These are phyloP conservation scores for Phytopythium helicoides DNA, from an alignment of 352 stramenopile species.

Conservation along the genomic window DNA sequence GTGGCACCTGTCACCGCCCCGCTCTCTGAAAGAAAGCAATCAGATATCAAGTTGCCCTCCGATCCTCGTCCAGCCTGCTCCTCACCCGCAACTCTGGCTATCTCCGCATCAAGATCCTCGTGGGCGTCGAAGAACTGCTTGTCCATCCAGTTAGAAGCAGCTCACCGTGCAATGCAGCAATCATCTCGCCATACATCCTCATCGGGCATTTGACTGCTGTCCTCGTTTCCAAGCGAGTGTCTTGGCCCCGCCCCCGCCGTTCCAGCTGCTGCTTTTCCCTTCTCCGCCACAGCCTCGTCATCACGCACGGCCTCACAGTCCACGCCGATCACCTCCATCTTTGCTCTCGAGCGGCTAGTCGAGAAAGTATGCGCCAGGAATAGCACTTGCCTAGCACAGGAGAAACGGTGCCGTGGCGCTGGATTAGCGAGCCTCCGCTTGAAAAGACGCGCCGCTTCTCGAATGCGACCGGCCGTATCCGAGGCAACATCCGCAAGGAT, in stretches of 20 bases:
- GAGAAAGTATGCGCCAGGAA: too few species aligned
- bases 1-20: constrained; percentile 1
- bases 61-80: background rate
- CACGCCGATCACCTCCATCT: background rate
- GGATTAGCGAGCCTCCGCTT: too few species aligned
- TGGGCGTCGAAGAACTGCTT: constrained; percentile 72
- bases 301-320: background rate
- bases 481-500: too few species aligned
- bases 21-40: background rate
- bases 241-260: background rate
- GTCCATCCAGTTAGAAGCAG: background rate
- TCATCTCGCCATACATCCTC: constrained; percentile 47
- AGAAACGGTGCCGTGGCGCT: too few species aligned
- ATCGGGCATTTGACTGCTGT: constrained; percentile 48
- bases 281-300: background rate
- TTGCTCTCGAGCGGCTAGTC: background rate
- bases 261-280: background rate
- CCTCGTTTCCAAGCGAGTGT: constrained; percentile 29
- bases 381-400: too few species aligned
- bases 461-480: too few species aligned
- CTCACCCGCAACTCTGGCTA: constrained; percentile 13
- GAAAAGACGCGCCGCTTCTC: too few species aligned
- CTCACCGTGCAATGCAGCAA: background rate
- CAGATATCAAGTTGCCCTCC: background rate
- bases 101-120: constrained; percentile 43